A percentile compares a stretch with the other conserved stretches of the same genome.
phyloP scores from a whole-genome alignment of 345 rosid genomes.

The Aethionema arabicum region DNA sequence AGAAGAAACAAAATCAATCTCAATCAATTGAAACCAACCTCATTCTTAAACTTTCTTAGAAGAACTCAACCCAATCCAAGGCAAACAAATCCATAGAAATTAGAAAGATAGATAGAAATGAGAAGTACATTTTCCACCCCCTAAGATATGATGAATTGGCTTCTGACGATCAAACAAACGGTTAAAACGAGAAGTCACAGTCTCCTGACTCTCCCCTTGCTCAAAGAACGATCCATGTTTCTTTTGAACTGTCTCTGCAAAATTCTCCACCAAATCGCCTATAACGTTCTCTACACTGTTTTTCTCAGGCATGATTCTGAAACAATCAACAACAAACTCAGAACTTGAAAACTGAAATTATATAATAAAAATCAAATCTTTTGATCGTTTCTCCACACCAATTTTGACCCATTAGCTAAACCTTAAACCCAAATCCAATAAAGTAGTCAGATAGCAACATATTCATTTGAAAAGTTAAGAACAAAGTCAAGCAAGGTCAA shows the following conservation, averaged over 20 bases:
- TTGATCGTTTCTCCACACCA: conserved; percentile 10
- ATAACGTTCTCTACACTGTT: conserved; percentile 54
- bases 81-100: background rate
- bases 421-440: conserved; percentile 4
- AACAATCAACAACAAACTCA: conserved; percentile 6
- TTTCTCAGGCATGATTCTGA: conserved; percentile 77
- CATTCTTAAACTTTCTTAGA: too few relatives aligned
- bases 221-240: conserved; percentile 60
- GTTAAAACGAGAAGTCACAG: conserved; percentile 56
- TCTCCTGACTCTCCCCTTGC: conserved; percentile 57
- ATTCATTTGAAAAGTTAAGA: background rate
- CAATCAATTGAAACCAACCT: too few relatives aligned
- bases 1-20: too few relatives aligned
- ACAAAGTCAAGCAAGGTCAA: too few relatives aligned
- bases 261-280: conserved; percentile 58
- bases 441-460: background rate
- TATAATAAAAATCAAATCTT: conserved; percentile 19
- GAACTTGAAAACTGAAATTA: background rate
- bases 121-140: conserved; percentile 87
- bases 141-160: conserved; percentile 69
- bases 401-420: background rate
- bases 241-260: conserved; percentile 60
- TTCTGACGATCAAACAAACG: conserved; percentile 82
- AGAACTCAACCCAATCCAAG: too few relatives aligned
- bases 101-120: background rate